Evolutionary conservation across 1,284 basidiomycete species (phyloP), one percentile per base, ranked within the genome.

Genomic region (Austroboletus niveus): DNA sequence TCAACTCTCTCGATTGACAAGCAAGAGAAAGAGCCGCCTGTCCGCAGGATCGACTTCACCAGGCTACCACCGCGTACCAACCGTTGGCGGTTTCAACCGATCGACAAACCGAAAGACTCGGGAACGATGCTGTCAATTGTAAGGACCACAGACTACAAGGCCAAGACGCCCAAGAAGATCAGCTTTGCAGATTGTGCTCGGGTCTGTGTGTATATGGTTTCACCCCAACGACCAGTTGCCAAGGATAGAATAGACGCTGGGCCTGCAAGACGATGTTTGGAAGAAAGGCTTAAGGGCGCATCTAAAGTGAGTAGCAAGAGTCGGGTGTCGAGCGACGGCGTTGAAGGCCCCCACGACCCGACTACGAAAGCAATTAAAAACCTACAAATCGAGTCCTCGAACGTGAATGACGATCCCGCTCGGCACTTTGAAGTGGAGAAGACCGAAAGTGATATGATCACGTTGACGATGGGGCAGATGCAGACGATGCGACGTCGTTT

Each of bases 11-110:
- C 40, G 6, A 20, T 17, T 1, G 38, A 42, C 17, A 34, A 9
- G 15, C 44, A 30, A n/a, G 24, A 49, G 12, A 48, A 53, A 22
- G 29, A 20, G n/a, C 34, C 32, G 11, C 36, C 55, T 6, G 47
- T 63, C 15, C 59, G 55, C 29, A 52, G 55, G 27, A 66, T 70
- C 50, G 68, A 66, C 47, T 68, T 70, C 48, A 68, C 66, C 17
- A 58, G 58, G 31, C 34, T 55, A 10, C 55, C 62, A 12, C 47
- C 54, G 7, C 49, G 51, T 5, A 49, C 29, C 24, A 49, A 51
- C 47, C 54, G 57, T n/a, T 40, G 43, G 38, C 57, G 57, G 22
- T 54, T 62, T 38, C 54, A 49, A 15, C 44, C 20, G 14, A 2
- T 35, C 0, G 31, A 49, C 0, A 54, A 48, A 42, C 24, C 47